A percentile compares a stretch with the other conserved stretches of the same genome.
These are phyloP conservation scores for Mucor piriformis DNA, from an alignment of 371 early-diverging fungal species.

Conservation along the genomic window DNA sequence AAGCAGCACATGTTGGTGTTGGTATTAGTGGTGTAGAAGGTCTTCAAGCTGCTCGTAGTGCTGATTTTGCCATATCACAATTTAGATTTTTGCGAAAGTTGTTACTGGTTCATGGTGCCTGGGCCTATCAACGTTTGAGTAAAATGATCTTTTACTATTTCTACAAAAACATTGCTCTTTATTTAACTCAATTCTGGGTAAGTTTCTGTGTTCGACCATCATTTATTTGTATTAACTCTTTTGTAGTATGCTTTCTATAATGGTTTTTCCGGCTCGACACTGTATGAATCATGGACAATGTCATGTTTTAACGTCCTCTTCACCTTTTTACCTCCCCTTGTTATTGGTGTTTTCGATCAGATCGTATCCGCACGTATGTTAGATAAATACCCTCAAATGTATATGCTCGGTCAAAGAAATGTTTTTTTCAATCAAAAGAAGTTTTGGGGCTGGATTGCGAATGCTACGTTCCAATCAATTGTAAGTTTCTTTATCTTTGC, in stretches of 20 bases:
- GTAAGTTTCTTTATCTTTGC: constrained; percentile 37
- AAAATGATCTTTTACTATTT: constrained; percentile 79
- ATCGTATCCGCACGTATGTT: constrained; percentile 73
- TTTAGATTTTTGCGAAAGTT: constrained; percentile 78
- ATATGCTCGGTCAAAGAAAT: constrained; percentile 80
- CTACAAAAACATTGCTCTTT: constrained; percentile 84
- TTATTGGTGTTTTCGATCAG: constrained; percentile 84
- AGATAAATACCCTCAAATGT: constrained; percentile 80
- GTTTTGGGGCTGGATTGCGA: constrained; percentile 91
- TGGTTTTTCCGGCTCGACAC: constrained; percentile 80
- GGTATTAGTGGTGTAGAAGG: constrained; percentile 88
- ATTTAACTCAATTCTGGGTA: constrained; percentile 71
- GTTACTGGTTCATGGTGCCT: constrained; percentile 83
- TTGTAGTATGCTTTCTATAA: constrained; percentile 66
- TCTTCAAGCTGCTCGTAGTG: constrained; percentile 79
- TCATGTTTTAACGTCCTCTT: constrained; percentile 80
- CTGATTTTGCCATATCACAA: constrained; percentile 86
- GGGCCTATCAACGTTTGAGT: constrained; percentile 76
- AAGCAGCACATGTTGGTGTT: constrained; percentile 83
- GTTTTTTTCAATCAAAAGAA: constrained; percentile 86
- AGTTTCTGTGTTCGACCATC: not conserved
- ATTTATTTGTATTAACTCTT: not conserved
- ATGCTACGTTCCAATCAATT: constrained; percentile 88
- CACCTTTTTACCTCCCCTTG: constrained; percentile 76
- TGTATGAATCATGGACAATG: constrained; percentile 74